phyloP scores from a whole-genome alignment of 345 rosid genomes.

The Turritis glabra region DNA sequence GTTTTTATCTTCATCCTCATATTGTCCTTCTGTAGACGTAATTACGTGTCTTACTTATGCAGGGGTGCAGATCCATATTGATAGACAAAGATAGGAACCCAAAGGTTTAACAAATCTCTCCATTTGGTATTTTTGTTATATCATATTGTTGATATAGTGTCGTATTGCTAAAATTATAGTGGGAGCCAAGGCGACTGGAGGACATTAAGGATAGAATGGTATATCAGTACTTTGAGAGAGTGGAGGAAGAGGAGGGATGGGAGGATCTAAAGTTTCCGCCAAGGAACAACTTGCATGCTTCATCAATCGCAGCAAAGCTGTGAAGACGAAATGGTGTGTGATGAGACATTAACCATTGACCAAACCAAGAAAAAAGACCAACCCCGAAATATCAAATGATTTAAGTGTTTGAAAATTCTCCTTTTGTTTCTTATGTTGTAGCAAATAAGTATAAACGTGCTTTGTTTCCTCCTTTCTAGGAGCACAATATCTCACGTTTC shows the following conservation, averaged over 20 bases:
- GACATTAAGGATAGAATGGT: conserved; percentile 52
- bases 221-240: conserved; percentile 56
- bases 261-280: conserved; percentile 60
- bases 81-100: conserved; percentile 83
- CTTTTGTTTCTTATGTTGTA: background rate
- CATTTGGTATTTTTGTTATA: background rate
- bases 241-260: conserved; percentile 49
- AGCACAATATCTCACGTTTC: background rate
- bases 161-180: conserved; percentile 30
- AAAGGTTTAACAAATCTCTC: conserved; percentile 46
- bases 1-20: background rate
- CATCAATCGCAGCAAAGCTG: conserved; percentile 50
- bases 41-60: conserved; percentile 15
- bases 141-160: background rate
- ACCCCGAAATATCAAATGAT: background rate
- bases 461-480: background rate
- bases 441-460: background rate
- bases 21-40: background rate
- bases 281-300: conserved; percentile 48
- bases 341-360: background rate
- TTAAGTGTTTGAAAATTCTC: background rate
- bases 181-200: conserved; percentile 72
- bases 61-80: conserved; percentile 91
- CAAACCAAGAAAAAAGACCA: background rate
- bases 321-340: conserved; percentile 26